These are phyloP conservation scores for Coriaria nepalensis DNA, from an alignment of 306 rosid species.

Conservation along the genomic window DNA sequence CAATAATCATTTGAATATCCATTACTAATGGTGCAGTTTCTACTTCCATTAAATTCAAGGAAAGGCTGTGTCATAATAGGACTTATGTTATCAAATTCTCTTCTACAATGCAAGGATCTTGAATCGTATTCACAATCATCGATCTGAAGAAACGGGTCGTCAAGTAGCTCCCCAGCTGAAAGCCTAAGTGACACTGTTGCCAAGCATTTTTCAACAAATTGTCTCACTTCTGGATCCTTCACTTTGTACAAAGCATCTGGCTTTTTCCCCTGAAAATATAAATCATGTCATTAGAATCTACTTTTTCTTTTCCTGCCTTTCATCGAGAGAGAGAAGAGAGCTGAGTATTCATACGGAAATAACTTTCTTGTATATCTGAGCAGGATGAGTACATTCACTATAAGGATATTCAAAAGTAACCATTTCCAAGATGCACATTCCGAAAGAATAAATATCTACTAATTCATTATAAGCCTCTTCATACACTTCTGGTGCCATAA, in stretches of 20 bases:
- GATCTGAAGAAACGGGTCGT: slow-evolving; percentile 63
- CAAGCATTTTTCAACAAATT: slow-evolving; percentile 81
- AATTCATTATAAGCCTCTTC: slow-evolving; percentile 87
- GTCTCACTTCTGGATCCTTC: slow-evolving; percentile 66
- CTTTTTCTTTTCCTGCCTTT: background rate
- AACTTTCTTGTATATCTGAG: slow-evolving; percentile 96
- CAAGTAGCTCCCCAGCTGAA: slow-evolving; percentile 79
- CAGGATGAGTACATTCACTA: slow-evolving; percentile 91
- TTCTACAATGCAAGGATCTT: slow-evolving; percentile 13
- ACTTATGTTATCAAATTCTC: slow-evolving; percentile 9
- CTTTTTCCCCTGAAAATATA: slow-evolving; percentile 56
- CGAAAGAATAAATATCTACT: slow-evolving; percentile 91
- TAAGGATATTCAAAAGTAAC: slow-evolving; percentile 92
- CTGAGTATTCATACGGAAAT: slow-evolving; percentile 61
- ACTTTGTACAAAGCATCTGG: slow-evolving; percentile 91
- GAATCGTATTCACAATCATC: slow-evolving; percentile 47
- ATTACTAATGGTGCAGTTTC: slow-evolving; percentile 11
- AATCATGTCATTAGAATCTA: slow-evolving; percentile 17
- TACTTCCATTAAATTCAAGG: slow-evolving; percentile 1
- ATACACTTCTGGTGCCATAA: slow-evolving; percentile 98
- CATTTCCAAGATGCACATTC: slow-evolving; percentile 95
- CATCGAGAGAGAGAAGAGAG: slow-evolving; percentile 8
- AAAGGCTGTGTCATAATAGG: background rate
- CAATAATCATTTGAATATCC: background rate
- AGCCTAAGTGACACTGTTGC: slow-evolving; percentile 67